A percentile compares a stretch with the other conserved stretches of the same genome.
Evolutionary conservation across 768 basidiomycete species (phyloP).

Genomic region (Mycena vitilis): DNA sequence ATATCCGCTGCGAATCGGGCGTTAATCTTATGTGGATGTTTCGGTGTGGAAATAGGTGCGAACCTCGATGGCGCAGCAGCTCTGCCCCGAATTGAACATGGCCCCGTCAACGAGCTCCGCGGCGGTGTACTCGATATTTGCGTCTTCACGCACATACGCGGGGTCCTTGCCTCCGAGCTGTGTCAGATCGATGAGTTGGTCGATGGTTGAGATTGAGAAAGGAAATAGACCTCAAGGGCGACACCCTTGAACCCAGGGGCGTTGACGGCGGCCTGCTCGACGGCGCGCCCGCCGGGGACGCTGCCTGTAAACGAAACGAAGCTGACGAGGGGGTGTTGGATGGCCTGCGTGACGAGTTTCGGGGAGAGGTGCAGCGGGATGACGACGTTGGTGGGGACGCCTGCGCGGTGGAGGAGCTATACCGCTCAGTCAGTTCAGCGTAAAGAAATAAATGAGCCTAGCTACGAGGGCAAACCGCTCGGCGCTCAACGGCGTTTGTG

Average conservation of each 20-base stretch:
- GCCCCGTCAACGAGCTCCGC: conserved; percentile 93
- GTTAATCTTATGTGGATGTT: no score
- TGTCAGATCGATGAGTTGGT: conserved; percentile 9
- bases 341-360: conserved; percentile 65
- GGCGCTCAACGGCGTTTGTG: conserved; percentile 92
- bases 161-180: conserved; percentile 98
- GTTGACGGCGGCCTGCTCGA: conserved; percentile 76
- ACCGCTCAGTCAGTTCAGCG: not conserved
- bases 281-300: conserved; percentile 79
- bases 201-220: not conserved
- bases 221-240: conserved; percentile 79
- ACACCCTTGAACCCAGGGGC: conserved; percentile 87
- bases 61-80: conserved; percentile 94
- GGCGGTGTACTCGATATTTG: conserved; percentile 84
- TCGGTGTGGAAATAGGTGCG: conserved; percentile 22
- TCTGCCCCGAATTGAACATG: conserved; percentile 98
- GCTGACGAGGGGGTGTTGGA: conserved; percentile 74
- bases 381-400: conserved; percentile 79
- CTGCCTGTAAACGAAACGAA: conserved; percentile 94
- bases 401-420: conserved; percentile 67
- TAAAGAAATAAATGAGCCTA: not conserved
- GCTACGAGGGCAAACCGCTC: conserved; percentile 78
- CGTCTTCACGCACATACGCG: conserved; percentile 92
- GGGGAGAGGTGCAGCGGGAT: conserved; percentile 83
- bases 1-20: conserved; percentile 75